Conservation (phyloP, 2,329 filamentous ascomycete species). For the Fusarium sp. region DNA sequence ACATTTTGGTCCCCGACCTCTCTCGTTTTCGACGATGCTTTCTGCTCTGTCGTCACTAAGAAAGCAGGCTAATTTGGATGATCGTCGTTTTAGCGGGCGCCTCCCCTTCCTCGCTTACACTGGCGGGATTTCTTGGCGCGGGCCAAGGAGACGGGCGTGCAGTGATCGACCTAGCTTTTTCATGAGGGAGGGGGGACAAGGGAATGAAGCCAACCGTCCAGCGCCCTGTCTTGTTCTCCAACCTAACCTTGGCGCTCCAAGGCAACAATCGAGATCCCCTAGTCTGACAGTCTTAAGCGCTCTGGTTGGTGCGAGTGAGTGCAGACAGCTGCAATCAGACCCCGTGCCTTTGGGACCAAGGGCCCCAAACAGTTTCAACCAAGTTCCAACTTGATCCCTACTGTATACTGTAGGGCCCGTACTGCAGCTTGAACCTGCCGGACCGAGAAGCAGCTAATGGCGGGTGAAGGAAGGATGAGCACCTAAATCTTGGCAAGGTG, state of each 20-base stretch:
- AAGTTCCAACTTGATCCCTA: slow-evolving; percentile 7
- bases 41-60: slow-evolving; percentile 41
- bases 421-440: slow-evolving; percentile 6
- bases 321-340: slow-evolving; percentile 15
- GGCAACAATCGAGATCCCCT: slow-evolving; percentile 37
- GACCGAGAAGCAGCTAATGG: slow-evolving; percentile 19
- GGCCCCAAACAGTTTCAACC: slow-evolving; percentile 28
- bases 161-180: slow-evolving; percentile 48
- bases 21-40: slow-evolving; percentile 18
- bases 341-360: slow-evolving; percentile 15
- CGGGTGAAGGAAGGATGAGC: slow-evolving; percentile 16
- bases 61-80: slow-evolving; percentile 50
- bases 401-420: background rate
- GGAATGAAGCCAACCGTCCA: slow-evolving; percentile 39
- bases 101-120: slow-evolving; percentile 51
- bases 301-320: slow-evolving; percentile 30
- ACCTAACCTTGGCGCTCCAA: slow-evolving; percentile 19
- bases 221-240: slow-evolving; percentile 38
- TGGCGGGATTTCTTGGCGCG: slow-evolving; percentile 46
- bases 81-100: slow-evolving; percentile 51
- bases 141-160: slow-evolving; percentile 37
- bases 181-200: slow-evolving; percentile 37
- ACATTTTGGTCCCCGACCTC: slow-evolving; percentile 24
- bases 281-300: slow-evolving; percentile 33
- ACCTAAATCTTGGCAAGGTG: slow-evolving; percentile 22